Conservation (phyloP, 805 yeast species). For the Wickerhamomyces strasburgensis region DNA sequence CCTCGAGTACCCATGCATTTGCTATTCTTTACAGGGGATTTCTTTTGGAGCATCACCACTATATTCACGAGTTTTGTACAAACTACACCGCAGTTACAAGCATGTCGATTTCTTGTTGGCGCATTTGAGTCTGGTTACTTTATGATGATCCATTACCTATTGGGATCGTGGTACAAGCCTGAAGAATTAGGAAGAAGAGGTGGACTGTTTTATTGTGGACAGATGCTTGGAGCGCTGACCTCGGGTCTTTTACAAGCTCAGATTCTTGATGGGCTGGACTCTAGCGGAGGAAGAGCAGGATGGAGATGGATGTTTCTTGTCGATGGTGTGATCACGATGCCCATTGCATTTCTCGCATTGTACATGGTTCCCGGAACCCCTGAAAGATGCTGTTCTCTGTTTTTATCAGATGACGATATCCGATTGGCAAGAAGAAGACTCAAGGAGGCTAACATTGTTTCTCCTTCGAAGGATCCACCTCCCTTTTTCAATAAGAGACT, state of each 20-base stretch:
- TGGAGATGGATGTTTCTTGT: conserved; percentile 76
- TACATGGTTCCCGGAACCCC: conserved; percentile 61
- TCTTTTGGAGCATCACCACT: conserved; percentile 8
- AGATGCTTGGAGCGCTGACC: conserved; percentile 28
- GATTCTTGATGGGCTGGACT: conserved; percentile 32
- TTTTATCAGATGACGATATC: conserved; percentile 53
- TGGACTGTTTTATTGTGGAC: conserved; percentile 29
- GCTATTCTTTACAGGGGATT: conserved; percentile 1
- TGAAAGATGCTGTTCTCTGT: conserved; percentile 46
- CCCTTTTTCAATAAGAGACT: conserved; percentile 36
- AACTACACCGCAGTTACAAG: conserved; percentile 1
- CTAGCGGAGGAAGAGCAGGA: conserved; percentile 41
- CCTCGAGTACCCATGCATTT: conserved; percentile 48
- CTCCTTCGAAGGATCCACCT: conserved; percentile 22
- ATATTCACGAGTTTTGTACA: conserved; percentile 3
- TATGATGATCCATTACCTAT: conserved; percentile 36
- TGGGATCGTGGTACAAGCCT: conserved; percentile 57
- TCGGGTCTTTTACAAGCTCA: conserved; percentile 33
- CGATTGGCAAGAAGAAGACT: conserved; percentile 44
- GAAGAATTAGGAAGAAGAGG: conserved; percentile 56
- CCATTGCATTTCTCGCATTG: conserved; percentile 34
- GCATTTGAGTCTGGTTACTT: conserved; percentile 15
- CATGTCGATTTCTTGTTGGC: conserved; percentile 9
- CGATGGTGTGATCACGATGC: conserved; percentile 46
- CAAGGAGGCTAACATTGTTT: conserved; percentile 29